Conservation (phyloP, 345 rosid species). For the Eucalyptus brandiana region DNA sequence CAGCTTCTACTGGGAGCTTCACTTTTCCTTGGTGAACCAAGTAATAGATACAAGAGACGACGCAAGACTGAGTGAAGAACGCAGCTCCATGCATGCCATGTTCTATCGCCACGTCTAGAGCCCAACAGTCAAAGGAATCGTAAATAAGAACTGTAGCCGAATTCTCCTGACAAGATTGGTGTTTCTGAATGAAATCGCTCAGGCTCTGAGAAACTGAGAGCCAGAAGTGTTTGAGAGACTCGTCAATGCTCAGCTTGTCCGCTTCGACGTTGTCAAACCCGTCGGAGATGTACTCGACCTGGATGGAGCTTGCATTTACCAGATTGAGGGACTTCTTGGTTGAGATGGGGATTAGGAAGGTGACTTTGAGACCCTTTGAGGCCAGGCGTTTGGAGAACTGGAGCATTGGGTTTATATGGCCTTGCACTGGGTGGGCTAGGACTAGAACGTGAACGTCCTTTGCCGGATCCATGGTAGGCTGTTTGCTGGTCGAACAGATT, state of each 20-base stretch:
- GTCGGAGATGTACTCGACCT: constrained; percentile 9
- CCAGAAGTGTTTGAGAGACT: background rate
- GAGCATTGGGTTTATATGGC: constrained; percentile 43
- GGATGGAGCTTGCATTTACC: constrained; percentile 9
- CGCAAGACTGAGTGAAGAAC: constrained; percentile 11
- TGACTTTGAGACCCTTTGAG: constrained; percentile 26
- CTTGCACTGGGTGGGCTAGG: constrained; percentile 31
- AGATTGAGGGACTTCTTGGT: constrained; percentile 7
- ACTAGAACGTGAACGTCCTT: background rate
- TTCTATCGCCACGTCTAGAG: constrained; percentile 1
- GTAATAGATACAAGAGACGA: background rate
- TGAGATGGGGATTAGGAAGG: constrained; percentile 8
- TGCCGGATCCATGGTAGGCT: background rate
- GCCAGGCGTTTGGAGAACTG: constrained; percentile 42
- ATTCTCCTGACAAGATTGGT: background rate
- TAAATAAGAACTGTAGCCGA: constrained; percentile 19
- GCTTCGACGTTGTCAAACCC: background rate
- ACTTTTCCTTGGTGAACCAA: background rate
- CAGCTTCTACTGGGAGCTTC: constrained; percentile 6
- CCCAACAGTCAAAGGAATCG: constrained; percentile 27
- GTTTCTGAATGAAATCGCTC: constrained; percentile 2
- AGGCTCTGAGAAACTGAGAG: constrained; percentile 5
- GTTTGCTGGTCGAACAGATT: background rate
- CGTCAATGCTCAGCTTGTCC: background rate
- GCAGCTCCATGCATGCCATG: constrained; percentile 2